These are phyloP conservation scores for Alternaria infectoria DNA, from an alignment of 2,329 filamentous ascomycete species.

Conservation along the genomic window DNA sequence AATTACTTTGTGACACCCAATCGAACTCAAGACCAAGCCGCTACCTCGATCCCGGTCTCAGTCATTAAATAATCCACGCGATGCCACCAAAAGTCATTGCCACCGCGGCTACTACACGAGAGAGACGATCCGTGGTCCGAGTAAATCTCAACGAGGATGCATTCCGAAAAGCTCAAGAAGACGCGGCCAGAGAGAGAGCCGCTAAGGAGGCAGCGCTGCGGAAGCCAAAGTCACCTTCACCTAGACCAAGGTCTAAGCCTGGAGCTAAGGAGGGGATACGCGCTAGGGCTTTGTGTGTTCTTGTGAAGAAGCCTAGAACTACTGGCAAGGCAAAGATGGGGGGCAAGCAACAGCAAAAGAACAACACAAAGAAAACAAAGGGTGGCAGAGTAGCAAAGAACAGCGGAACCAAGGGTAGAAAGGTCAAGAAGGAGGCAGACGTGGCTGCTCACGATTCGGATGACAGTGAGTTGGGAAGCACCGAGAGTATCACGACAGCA, in stretches of 20 bases:
- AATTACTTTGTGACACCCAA: not conserved
- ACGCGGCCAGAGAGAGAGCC: not conserved
- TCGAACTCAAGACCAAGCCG: not conserved
- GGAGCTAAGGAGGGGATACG: not conserved
- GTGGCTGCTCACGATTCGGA: not conserved
- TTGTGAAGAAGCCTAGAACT: not conserved
- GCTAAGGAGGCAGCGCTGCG: not conserved
- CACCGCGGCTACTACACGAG: not conserved
- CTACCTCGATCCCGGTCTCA: not conserved
- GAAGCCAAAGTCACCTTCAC: not conserved
- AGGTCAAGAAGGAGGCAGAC: not conserved
- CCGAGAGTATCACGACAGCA: not conserved
- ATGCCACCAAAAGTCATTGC: not conserved
- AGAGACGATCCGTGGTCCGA: not conserved
- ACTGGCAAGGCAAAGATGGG: not conserved
- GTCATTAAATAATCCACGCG: not conserved
- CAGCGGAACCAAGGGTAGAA: not conserved
- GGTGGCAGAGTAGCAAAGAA: not conserved
- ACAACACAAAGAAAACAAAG: not conserved
- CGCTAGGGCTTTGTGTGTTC: not conserved
- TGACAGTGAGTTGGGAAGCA: not conserved
- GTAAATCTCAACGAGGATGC: not conserved
- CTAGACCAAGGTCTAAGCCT: no score
- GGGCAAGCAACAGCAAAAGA: not conserved
- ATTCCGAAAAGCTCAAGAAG: not conserved